A percentile compares a stretch with the other conserved stretches of the same genome.
phyloP scores from a whole-genome alignment of 768 basidiomycete genomes.

The Boletus insuetus region DNA sequence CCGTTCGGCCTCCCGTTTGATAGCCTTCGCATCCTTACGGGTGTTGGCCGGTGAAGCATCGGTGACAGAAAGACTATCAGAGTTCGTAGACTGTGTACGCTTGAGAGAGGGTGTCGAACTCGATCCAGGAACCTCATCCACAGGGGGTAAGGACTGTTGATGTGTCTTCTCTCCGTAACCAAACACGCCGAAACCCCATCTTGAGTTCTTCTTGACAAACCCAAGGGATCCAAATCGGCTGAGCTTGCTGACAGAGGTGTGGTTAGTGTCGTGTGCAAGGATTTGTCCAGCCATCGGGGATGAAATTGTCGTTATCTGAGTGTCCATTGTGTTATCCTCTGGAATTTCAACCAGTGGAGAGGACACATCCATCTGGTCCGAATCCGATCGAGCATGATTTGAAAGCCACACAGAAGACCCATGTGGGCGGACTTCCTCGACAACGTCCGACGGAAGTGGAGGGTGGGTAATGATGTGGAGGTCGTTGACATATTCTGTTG shows the following conservation, averaged over 20 bases:
- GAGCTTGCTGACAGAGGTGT: conserved; percentile 48
- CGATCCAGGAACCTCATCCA: conserved; percentile 64
- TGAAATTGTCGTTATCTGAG: conserved; percentile 49
- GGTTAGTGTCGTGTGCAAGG: conserved; percentile 37
- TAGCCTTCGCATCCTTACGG: conserved; percentile 64
- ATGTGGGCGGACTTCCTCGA: conserved; percentile 29
- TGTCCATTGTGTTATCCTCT: conserved; percentile 46
- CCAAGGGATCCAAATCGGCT: conserved; percentile 57
- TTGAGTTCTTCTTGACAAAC: conserved; percentile 67
- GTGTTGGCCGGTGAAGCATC: conserved; percentile 41
- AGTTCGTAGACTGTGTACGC: conserved; percentile 75
- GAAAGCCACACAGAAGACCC: conserved; percentile 25
- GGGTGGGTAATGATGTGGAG: conserved; percentile 34
- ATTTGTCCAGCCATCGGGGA: conserved; percentile 34
- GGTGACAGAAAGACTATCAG: conserved; percentile 63
- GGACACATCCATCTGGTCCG: conserved; percentile 57
- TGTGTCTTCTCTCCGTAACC: conserved; percentile 67
- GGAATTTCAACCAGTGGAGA: conserved; percentile 45
- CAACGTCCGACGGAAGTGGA: conserved; percentile 28
- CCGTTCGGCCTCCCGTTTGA: conserved; percentile 80
- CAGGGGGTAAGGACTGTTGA: conserved; percentile 60
- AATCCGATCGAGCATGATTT: conserved; percentile 30
- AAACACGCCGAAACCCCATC: conserved; percentile 69
- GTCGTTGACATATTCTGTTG: conserved; percentile 36
- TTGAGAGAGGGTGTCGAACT: conserved; percentile 67